Conservation (phyloP, 768 basidiomycete genomes). For the Termitomyces sp. region DNA sequence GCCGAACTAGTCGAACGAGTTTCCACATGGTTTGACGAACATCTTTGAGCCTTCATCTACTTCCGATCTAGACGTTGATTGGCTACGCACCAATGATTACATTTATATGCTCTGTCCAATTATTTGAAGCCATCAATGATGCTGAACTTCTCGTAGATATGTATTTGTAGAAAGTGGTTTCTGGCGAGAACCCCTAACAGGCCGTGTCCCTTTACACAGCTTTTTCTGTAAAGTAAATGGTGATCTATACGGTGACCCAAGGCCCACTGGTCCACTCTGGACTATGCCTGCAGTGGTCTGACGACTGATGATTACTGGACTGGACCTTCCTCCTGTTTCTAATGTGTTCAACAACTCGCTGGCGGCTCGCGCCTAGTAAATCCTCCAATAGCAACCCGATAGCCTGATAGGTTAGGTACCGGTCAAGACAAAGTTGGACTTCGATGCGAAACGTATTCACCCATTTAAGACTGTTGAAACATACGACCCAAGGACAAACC, state of each 20-base stretch:
- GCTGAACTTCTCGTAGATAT: background rate
- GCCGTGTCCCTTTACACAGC: background rate
- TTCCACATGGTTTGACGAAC: slow-evolving; percentile 55
- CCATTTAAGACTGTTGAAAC: too few species aligned
- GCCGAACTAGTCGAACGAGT: slow-evolving; percentile 69
- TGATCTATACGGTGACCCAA: background rate
- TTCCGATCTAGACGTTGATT: background rate
- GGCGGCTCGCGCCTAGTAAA: background rate
- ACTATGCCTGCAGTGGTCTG: background rate
- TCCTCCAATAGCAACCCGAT: too few species aligned
- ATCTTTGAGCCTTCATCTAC: slow-evolving; percentile 18
- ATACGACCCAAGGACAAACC: too few species aligned
- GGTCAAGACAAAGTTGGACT: too few species aligned
- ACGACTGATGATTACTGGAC: background rate
- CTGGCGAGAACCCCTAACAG: too few species aligned
- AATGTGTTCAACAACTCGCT: background rate
- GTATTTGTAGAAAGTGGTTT: background rate
- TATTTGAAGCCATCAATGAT: background rate
- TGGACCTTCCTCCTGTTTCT: background rate
- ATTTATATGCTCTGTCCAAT: background rate
- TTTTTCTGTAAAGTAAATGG: background rate
- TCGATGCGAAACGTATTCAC: too few species aligned
- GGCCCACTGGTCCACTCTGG: background rate
- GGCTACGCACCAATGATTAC: background rate
- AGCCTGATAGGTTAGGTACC: too few species aligned